phyloP scores from a whole-genome alignment of 2,329 filamentous ascomycete species.

The Beauveria pseudobassiana region DNA sequence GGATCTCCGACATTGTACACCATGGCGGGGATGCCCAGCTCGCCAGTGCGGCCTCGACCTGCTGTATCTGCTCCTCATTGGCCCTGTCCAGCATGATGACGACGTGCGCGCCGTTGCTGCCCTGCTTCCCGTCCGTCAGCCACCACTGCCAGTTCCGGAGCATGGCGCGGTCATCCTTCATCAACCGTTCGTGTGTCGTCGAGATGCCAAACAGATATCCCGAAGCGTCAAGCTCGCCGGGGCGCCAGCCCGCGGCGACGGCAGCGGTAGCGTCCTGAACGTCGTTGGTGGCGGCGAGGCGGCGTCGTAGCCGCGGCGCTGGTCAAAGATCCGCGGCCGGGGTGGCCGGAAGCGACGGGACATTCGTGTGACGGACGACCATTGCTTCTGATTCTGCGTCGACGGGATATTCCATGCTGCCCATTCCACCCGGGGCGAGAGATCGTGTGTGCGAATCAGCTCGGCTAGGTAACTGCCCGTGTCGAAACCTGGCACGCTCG shows the following conservation, averaged over 20 bases:
- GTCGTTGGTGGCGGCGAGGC: not conserved
- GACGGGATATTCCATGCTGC: not conserved
- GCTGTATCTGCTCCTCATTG: constrained; percentile 23
- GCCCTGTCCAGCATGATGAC: constrained; percentile 35
- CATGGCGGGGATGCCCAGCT: constrained; percentile 32
- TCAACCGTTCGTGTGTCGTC: constrained; percentile 34
- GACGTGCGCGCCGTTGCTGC: constrained; percentile 35
- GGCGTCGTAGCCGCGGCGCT: not conserved
- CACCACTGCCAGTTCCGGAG: constrained; percentile 37
- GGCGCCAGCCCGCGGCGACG: constrained; percentile 23
- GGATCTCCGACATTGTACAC: constrained; percentile 25
- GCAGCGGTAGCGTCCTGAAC: constrained; percentile 22
- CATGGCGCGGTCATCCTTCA: constrained; percentile 30
- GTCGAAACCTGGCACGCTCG: not conserved
- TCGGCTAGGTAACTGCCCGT: not conserved
- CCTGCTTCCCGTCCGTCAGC: constrained; percentile 33
- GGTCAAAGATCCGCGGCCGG: not conserved
- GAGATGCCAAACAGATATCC: constrained; percentile 36
- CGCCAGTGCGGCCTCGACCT: constrained; percentile 24
- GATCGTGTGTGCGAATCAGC: not conserved
- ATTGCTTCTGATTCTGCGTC: not conserved
- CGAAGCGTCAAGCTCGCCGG: constrained; percentile 31
- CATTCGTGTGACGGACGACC: constrained; percentile 2
- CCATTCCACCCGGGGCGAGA: constrained; percentile 5
- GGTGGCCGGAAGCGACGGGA: not conserved